phyloP scores from a whole-genome alignment of 441 rosid species.

The Omphalea diandra region DNA sequence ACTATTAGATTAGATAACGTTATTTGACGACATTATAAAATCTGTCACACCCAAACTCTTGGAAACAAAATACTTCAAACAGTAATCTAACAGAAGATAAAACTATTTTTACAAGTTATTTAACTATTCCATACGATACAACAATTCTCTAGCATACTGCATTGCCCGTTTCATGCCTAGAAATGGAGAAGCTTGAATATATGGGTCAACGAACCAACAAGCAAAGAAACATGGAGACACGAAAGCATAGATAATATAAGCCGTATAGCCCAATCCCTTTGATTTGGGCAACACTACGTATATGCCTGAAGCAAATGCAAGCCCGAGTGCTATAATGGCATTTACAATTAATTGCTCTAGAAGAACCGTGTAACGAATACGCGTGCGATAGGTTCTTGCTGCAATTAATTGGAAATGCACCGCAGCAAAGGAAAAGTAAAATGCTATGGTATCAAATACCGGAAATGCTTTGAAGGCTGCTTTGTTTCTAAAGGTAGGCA shows the following conservation, averaged over 20 bases:
- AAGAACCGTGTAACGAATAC: not conserved
- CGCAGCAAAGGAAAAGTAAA: slow-evolving; percentile 29
- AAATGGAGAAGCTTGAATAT: not conserved
- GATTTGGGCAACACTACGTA: not conserved
- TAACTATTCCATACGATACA: not conserved
- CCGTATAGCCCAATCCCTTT: not conserved
- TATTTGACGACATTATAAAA: no score
- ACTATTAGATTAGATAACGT: no score
- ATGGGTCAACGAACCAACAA: not conserved
- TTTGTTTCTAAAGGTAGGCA: slow-evolving; percentile 23
- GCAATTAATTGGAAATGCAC: not conserved
- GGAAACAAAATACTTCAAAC: no score
- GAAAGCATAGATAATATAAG: not conserved
- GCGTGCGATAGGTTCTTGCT: not conserved
- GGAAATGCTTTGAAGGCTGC: slow-evolving; percentile 35
- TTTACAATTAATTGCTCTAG: not conserved
- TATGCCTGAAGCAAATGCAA: not conserved
- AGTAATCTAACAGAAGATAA: no score
- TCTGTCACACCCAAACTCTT: no score
- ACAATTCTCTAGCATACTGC: not conserved
- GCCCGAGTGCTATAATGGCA: not conserved
- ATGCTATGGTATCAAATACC: slow-evolving; percentile 36
- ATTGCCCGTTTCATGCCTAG: not conserved
- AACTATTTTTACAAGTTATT: no score
- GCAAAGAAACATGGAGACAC: not conserved